Percentiles rank a stretch among this genome's conserved stretches.
These are phyloP conservation scores for Verticillium zaregamsianum DNA, from an alignment of 2,329 filamentous ascomycete species.

Conservation along the genomic window DNA sequence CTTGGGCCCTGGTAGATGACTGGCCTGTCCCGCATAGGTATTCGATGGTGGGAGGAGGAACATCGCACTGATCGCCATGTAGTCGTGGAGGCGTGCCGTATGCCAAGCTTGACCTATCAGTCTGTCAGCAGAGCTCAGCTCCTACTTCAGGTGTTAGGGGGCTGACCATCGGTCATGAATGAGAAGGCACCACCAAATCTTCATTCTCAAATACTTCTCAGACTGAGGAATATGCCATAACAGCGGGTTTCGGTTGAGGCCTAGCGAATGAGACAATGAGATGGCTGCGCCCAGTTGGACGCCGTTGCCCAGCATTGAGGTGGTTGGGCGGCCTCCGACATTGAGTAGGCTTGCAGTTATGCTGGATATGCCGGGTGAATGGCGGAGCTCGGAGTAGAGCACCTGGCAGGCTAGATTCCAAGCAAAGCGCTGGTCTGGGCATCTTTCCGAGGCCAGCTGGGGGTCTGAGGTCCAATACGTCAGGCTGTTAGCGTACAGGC, in stretches of 20 bases:
- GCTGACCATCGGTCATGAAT: constrained; percentile 51
- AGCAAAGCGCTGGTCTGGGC: constrained; percentile 55
- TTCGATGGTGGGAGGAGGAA: constrained; percentile 35
- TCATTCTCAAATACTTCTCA: constrained; percentile 47
- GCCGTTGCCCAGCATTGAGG: constrained; percentile 55
- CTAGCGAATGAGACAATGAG: constrained; percentile 48
- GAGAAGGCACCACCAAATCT: constrained; percentile 53
- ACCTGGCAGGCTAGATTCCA: constrained; percentile 60
- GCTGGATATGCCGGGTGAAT: constrained; percentile 54
- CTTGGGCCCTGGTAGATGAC: background rate
- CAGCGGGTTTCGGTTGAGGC: constrained; percentile 48
- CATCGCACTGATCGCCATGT: constrained; percentile 39
- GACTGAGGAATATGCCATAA: constrained; percentile 46
- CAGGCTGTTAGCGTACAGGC: constrained; percentile 53
- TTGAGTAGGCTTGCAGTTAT: constrained; percentile 55
- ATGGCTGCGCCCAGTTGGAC: constrained; percentile 45
- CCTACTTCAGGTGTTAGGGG: background rate
- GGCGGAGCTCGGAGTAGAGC: constrained; percentile 54
- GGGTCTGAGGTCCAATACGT: constrained; percentile 52
- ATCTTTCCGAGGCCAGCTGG: constrained; percentile 36
- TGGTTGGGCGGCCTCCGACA: constrained; percentile 55
- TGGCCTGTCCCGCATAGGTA: constrained; percentile 23
- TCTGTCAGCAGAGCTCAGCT: background rate
- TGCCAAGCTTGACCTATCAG: constrained; percentile 42
- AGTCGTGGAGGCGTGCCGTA: constrained; percentile 50